phyloP scores from a whole-genome alignment of 129 eudicot species.

The Escallonia rubra region DNA sequence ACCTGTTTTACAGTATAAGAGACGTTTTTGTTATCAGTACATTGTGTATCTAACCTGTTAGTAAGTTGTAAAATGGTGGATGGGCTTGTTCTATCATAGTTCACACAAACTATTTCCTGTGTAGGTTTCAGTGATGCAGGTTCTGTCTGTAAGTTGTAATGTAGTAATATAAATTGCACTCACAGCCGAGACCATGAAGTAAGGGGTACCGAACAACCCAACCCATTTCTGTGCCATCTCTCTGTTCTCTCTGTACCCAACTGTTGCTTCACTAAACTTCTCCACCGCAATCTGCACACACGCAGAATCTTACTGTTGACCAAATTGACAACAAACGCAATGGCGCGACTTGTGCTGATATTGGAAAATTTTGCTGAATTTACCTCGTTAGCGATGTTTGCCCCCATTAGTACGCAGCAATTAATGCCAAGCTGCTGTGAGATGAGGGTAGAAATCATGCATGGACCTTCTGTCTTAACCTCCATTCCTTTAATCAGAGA shows the following conservation, averaged over 20 bases:
- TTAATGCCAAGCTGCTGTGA: slow-evolving; percentile 61
- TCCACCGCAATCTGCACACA: slow-evolving; percentile 83
- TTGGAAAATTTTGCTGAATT: not conserved
- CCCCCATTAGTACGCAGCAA: slow-evolving; percentile 99
- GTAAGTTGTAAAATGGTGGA: not conserved
- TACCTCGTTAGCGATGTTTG: slow-evolving; percentile 98
- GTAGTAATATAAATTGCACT: slow-evolving; percentile 26
- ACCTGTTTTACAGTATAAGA: slow-evolving; percentile 41
- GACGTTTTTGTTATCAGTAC: not conserved
- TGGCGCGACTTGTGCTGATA: not conserved
- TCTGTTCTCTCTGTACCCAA: slow-evolving; percentile 72
- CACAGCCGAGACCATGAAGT: slow-evolving; percentile 91
- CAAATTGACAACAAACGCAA: not conserved
- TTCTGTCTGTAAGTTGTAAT: no score
- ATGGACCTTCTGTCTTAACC: slow-evolving; percentile 95
- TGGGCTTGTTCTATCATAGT: no score
- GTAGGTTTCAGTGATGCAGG: no score
- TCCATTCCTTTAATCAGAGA: slow-evolving; percentile 99
- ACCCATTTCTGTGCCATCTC: slow-evolving; percentile 92
- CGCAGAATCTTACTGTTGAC: not conserved
- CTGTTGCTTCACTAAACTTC: slow-evolving; percentile 96
- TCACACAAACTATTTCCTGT: not conserved
- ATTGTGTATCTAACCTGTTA: not conserved
- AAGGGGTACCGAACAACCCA: slow-evolving; percentile 72
- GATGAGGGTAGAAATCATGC: slow-evolving; percentile 84